Evolutionary conservation across 257 asterid species (phyloP), one percentile per base, ranked within the genome.

Genomic region (Capsicum rhomboideum): DNA sequence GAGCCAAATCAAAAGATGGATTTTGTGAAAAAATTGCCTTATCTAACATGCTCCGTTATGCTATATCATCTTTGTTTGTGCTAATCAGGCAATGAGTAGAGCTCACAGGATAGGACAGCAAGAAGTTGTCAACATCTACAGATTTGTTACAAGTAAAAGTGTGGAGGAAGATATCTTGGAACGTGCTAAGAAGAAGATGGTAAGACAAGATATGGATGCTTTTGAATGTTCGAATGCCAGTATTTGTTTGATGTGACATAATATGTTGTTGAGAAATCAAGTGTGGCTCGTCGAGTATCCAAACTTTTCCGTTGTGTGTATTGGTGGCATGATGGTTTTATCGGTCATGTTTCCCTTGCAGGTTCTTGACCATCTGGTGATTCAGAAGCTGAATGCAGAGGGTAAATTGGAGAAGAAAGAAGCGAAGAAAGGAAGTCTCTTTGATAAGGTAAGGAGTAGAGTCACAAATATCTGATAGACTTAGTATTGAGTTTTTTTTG

Each of bases 71-170:
- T 67, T 18, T 18, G 11, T 1, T 88, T 83, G 83, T 86, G 64
- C 26, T 85, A 82, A 75, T 83, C 87, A 95, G 99, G 99, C 99
- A 85, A 97, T 97, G 99, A 97, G 99, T 87, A 93, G 99, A 87
- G 99, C 99, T 84, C 99, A 97, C 86, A 92, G 99, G 88, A 97
- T 97, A 90, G 99, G 99, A 86, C 99, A 97, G 90, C 99, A 95
- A 91, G 99, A 97, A 26, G 99, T 97, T 58, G 99, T 97, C 83
- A 97, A 97, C 88, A 97, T 97, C 72, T 97, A 97, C 85, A 92
- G 99, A 82, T 97, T 97, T 89, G 99, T 97, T 82, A 97, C 99
- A 66, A 95, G 99, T 93, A 97, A 92, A 92, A 97, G 99, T 83
- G 99, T 97, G 46, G 99, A 97, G 93, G 99, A 97, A 90, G 99